A percentile compares a stretch with the other conserved stretches of the same genome.
Conservation (phyloP, 495 filamentous ascomycete genomes). For the Aspergillus ostianus region DNA sequence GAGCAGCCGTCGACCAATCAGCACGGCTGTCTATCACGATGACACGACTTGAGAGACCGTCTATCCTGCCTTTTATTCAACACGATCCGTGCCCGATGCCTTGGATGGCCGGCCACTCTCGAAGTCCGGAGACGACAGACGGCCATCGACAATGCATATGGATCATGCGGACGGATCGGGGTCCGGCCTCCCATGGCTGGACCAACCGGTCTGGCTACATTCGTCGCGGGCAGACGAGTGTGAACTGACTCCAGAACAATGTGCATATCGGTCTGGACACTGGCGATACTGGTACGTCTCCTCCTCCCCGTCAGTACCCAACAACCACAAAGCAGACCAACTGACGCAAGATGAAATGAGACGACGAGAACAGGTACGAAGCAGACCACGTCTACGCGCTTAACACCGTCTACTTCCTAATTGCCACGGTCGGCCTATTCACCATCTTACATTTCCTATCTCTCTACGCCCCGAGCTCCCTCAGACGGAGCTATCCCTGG, state of each 20-base stretch:
- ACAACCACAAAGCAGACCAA: no score
- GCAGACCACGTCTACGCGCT: slow-evolving; percentile 54
- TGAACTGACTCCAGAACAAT: slow-evolving; percentile 46
- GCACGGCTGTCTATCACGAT: not conserved
- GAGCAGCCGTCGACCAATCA: slow-evolving; percentile 24
- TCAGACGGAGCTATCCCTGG: slow-evolving; percentile 23
- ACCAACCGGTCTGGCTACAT: slow-evolving; percentile 48
- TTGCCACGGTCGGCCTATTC: slow-evolving; percentile 46
- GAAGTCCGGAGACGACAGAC: not conserved
- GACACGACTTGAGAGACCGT: not conserved
- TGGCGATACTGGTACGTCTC: slow-evolving; percentile 48
- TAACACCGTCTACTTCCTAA: slow-evolving; percentile 49
- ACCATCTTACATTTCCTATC: slow-evolving; percentile 31
- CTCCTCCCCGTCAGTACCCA: no score
- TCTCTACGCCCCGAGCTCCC: slow-evolving; percentile 19
- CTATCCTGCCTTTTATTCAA: not conserved
- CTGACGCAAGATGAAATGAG: not conserved
- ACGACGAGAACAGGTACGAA: slow-evolving; percentile 38
- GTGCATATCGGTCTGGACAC: slow-evolving; percentile 40
- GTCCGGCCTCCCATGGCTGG: slow-evolving; percentile 38
- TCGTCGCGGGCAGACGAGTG: slow-evolving; percentile 44
- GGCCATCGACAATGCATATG: slow-evolving; percentile 9
- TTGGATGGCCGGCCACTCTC: not conserved
- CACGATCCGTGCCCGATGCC: not conserved
- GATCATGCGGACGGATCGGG: not conserved